phyloP scores from a whole-genome alignment of 345 rosid species.

The Crucihimalaya himalaica region DNA sequence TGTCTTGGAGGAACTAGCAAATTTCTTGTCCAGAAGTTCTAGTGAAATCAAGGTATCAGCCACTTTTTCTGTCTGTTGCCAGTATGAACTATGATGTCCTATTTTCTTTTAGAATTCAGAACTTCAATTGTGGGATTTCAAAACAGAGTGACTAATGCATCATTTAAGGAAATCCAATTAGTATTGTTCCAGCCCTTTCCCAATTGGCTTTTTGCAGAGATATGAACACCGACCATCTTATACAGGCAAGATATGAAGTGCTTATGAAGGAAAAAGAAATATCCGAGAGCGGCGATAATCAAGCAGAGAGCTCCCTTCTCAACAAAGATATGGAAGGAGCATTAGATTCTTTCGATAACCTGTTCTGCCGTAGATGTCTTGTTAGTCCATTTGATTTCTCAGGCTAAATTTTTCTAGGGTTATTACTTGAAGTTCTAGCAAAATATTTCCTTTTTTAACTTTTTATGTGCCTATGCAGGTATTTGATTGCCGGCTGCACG shows the following conservation, averaged over 20 bases:
- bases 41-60: constrained; percentile 76
- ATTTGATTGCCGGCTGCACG: constrained; percentile 97
- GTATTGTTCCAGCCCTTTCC: constrained; percentile 90
- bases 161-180: constrained; percentile 32
- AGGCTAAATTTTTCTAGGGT: neutral
- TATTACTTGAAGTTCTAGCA: constrained; percentile 5
- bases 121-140: constrained; percentile 26
- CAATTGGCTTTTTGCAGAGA: constrained; percentile 84
- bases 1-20: constrained; percentile 69
- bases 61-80: constrained; percentile 17
- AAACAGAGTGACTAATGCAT: constrained; percentile 24
- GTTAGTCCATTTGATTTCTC: constrained; percentile 50
- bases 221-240: constrained; percentile 98
- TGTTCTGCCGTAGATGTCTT: constrained; percentile 96
- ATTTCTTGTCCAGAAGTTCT: constrained; percentile 66
- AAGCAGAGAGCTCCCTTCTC: constrained; percentile 58
- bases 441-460: constrained; percentile 9
- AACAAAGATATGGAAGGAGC: constrained; percentile 97
- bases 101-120: constrained; percentile 21
- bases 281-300: constrained; percentile 54
- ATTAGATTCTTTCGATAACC: constrained; percentile 96
- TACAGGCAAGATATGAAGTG: constrained; percentile 96
- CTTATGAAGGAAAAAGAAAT: constrained; percentile 68
- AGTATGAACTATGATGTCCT: neutral
- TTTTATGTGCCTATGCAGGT: constrained; percentile 57